Conservation (phyloP, 495 filamentous ascomycete species). For the Umbilicaria muhlenbergii region DNA sequence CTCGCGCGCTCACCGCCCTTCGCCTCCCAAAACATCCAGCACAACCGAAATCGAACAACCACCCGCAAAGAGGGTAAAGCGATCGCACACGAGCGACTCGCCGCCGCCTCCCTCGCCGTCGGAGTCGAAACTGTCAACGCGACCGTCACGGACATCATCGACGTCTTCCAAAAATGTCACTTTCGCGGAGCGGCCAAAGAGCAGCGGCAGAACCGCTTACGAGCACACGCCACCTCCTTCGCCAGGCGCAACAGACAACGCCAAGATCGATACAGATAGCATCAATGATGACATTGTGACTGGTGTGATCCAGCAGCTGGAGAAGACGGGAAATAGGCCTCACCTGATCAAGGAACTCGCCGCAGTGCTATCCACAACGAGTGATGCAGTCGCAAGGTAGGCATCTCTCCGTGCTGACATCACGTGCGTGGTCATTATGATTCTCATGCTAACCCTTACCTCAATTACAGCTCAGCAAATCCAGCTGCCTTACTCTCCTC, state of each 20-base stretch:
- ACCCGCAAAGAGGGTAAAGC: conserved; percentile 72
- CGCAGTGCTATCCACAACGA: conserved; percentile 53
- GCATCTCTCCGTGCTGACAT: conserved; percentile 16
- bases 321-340: conserved; percentile 82
- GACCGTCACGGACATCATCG: conserved; percentile 8
- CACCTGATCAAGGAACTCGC: conserved; percentile 93
- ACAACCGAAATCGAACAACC: conserved; percentile 39
- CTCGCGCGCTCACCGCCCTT: conserved; percentile 50
- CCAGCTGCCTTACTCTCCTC: conserved; percentile 90
- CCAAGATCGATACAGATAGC: conserved; percentile 69
- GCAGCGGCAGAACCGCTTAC: conserved; percentile 28
- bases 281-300: conserved; percentile 94
- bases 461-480: conserved; percentile 65
- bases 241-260: conserved; percentile 36
- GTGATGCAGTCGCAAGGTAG: conserved; percentile 83
- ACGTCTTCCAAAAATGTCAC: conserved; percentile 18
- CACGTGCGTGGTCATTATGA: neutral
- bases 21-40: conserved; percentile 37
- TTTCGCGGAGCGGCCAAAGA: conserved; percentile 29
- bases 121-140: conserved; percentile 19
- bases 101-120: conserved; percentile 36
- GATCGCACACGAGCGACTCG: conserved; percentile 48
- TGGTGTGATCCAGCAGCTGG: conserved; percentile 77
- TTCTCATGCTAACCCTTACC: conserved; percentile 20
- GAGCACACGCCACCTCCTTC: conserved; percentile 81